Evolutionary conservation across 2,329 filamentous ascomycete species (phyloP).

Genomic region (Neodidymelliopsis sp.): DNA sequence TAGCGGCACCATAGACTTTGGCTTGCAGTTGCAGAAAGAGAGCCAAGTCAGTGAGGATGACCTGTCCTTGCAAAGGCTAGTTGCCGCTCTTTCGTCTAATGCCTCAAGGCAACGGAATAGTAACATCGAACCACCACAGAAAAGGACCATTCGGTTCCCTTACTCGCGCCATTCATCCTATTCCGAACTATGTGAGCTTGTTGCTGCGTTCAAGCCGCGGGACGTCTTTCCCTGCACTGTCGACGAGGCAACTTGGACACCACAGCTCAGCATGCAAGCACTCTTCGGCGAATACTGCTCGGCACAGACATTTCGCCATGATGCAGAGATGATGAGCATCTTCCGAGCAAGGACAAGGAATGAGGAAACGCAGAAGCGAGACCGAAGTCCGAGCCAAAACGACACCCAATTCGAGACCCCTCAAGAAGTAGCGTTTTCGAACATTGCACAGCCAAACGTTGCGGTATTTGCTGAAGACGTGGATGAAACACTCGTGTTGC

Average conservation of each 20-base stretch:
- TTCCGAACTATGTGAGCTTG: constrained; percentile 74
- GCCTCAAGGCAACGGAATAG: constrained; percentile 8
- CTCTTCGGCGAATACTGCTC: constrained; percentile 78
- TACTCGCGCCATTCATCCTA: constrained; percentile 93
- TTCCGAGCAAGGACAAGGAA: constrained; percentile 24
- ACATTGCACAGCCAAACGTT: background rate
- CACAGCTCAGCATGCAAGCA: constrained; percentile 67
- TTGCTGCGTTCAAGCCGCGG: constrained; percentile 71
- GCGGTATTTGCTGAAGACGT: background rate
- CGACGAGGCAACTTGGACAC: constrained; percentile 68
- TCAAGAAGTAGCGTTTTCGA: background rate
- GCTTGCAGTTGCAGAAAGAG: constrained; percentile 35
- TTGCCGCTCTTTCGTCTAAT: constrained; percentile 37
- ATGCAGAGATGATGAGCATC: constrained; percentile 64
- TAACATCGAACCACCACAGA: constrained; percentile 3
- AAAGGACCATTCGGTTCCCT: constrained; percentile 66
- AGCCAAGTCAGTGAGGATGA: constrained; percentile 30
- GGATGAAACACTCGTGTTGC: background rate
- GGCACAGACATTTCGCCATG: constrained; percentile 67
- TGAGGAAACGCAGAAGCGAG: constrained; percentile 19
- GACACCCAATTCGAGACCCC: constrained; percentile 21
- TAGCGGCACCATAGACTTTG: constrained; percentile 36
- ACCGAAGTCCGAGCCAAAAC: constrained; percentile 20
- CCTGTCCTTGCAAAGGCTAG: constrained; percentile 41
- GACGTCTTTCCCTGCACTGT: constrained; percentile 85